Evolutionary conservation across 345 rosid species (phyloP), one percentile per base, ranked within the genome.

Genomic region (sweet orange (Citrus sinensis)): DNA sequence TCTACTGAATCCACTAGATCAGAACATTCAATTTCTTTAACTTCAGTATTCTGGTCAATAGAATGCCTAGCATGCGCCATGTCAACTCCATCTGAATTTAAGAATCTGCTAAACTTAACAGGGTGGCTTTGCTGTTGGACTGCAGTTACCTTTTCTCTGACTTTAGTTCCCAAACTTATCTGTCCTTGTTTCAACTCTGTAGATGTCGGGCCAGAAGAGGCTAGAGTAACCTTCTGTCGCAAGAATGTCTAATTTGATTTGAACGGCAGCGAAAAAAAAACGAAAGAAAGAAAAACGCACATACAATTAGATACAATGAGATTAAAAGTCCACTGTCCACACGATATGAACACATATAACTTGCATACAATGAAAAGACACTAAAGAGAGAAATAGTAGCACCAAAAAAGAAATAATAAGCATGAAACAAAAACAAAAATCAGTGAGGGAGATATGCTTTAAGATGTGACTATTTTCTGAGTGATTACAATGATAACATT

Each of bases 191-290:
- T 87, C 81, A 71, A 69, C 80, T 88, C 90, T 13, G 65, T 73
- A 0, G 78, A 79, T 75, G 83, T 84, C 67, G 87, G 76, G 82
- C 80, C 82, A 77, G 89, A 76, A 78, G 98, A 89, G 66, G 89
- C 96, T 71, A 93, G 79, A 32, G 91, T 92, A 67, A 88, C 90
- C 92, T 92, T 95, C 84, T 93, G 97, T 54, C 97, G 95, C 88
- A 92, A 76, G 86, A 95, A 95, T 64, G 99, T 95, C 99, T 95
- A 75, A 60, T 62, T 72, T 76, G 82, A 83, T 70, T 68, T 62
- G 29, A 82, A 80, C 32, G 73, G 59, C 51, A 39, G 68, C 7
- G 40, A 13, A n/a, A 37, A 10, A 10, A 13, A 16, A 13, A n/a
- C 25, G 63, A 65, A 76, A 49, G 20, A 7, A 39, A 39, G 8